Conservation (phyloP, 2,329 filamentous ascomycete genomes). For the Beauveria scarabaeidicola region DNA sequence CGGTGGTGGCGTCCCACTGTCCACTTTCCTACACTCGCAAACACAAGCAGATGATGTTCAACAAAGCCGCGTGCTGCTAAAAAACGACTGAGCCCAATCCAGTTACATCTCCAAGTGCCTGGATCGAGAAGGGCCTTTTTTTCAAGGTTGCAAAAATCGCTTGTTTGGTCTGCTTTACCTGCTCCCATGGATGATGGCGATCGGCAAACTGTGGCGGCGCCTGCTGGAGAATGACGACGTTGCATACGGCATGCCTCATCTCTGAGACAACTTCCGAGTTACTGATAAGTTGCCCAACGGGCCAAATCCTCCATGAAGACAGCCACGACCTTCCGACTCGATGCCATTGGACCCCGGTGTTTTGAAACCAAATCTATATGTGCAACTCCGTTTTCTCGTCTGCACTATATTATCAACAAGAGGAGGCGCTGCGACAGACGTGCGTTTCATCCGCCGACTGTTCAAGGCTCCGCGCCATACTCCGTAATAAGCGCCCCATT, state of each 20-base stretch:
- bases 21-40: neutral
- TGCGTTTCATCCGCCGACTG: neutral
- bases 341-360: neutral
- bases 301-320: neutral
- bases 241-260: neutral
- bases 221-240: neutral
- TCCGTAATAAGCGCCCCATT: neutral
- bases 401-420: neutral
- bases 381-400: neutral
- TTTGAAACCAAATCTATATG: neutral
- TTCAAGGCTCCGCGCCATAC: neutral
- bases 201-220: neutral
- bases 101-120: neutral
- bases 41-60: neutral
- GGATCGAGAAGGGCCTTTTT: neutral
- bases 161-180: neutral
- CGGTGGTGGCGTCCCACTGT: neutral
- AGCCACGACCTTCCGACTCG: neutral
- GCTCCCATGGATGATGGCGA: neutral
- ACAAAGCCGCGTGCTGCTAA: neutral
- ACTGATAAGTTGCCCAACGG: neutral
- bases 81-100: neutral
- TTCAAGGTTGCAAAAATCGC: neutral
- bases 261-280: neutral
- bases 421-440: neutral